phyloP scores from a whole-genome alignment of 2,329 filamentous ascomycete species.

The Colletotrichum falcatum region DNA sequence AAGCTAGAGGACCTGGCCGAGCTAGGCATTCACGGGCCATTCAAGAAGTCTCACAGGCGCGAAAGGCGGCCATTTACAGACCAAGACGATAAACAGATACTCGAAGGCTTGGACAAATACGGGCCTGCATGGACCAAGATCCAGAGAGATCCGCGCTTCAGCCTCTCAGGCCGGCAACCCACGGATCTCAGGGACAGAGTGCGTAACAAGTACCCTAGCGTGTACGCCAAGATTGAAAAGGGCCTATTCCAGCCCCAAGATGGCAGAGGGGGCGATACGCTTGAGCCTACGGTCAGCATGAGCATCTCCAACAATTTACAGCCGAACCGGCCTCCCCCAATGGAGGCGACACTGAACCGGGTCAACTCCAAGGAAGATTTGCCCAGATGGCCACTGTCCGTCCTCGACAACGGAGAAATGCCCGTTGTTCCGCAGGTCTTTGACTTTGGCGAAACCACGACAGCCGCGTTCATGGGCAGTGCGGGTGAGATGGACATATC shows the following conservation, averaged over 20 bases:
- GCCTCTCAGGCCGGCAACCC: slow-evolving; percentile 69
- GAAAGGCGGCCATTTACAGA: slow-evolving; percentile 72
- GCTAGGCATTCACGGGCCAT: slow-evolving; percentile 71
- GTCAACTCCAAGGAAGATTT: slow-evolving; percentile 61
- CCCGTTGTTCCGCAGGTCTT: slow-evolving; percentile 48
- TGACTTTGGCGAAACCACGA: slow-evolving; percentile 58
- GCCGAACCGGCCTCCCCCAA: slow-evolving; percentile 51
- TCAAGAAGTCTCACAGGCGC: slow-evolving; percentile 71
- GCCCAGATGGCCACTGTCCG: slow-evolving; percentile 55
- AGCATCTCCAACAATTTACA: slow-evolving; percentile 61
- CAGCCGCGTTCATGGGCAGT: slow-evolving; percentile 55
- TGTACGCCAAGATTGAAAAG: slow-evolving; percentile 69
- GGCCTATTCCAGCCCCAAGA: slow-evolving; percentile 61
- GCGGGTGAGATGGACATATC: slow-evolving; percentile 73
- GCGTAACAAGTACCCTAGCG: slow-evolving; percentile 72
- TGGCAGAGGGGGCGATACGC: slow-evolving; percentile 53
- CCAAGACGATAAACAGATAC: slow-evolving; percentile 71
- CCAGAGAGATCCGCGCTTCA: slow-evolving; percentile 68
- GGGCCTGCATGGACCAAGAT: slow-evolving; percentile 76
- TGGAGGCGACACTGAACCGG: slow-evolving; percentile 55
- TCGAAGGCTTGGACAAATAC: slow-evolving; percentile 69
- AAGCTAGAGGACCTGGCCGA: slow-evolving; percentile 67
- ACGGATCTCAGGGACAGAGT: slow-evolving; percentile 73
- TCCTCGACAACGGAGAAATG: slow-evolving; percentile 48
- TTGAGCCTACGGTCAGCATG: slow-evolving; percentile 65